phyloP scores from a whole-genome alignment of 257 asterid genomes.

The Solanum virginianum region DNA sequence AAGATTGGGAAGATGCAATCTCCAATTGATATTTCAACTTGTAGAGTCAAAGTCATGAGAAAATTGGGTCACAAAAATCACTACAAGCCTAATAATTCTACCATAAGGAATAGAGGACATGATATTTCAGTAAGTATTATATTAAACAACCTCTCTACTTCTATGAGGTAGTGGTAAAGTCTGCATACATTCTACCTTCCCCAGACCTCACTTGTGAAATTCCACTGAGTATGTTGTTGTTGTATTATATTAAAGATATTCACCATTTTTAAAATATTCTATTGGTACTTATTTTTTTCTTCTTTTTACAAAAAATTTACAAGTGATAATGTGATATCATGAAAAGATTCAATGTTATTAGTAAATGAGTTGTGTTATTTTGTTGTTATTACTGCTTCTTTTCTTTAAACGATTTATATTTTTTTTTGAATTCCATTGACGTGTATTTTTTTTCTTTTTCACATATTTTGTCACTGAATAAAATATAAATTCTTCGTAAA shows the following conservation, averaged over 20 bases:
- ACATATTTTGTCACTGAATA: not conserved
- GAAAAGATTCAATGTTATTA: not conserved
- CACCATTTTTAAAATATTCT: not conserved
- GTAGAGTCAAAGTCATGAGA: slow-evolving; percentile 18
- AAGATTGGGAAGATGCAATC: slow-evolving; percentile 45
- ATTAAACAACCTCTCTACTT: too few relatives aligned
- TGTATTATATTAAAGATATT: not conserved
- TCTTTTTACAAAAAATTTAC: not conserved
- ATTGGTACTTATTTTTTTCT: not conserved
- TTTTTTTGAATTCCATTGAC: not conserved
- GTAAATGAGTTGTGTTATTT: not conserved
- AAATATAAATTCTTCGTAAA: not conserved
- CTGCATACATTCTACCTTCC: too few relatives aligned
- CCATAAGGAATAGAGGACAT: slow-evolving; percentile 50
- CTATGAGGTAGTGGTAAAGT: too few relatives aligned
- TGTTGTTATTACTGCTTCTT: not conserved
- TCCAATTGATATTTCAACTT: slow-evolving; percentile 45
- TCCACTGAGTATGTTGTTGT: too few relatives aligned
- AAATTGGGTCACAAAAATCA: slow-evolving; percentile 3
- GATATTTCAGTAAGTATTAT: slow-evolving; percentile 33
- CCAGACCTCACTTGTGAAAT: too few relatives aligned
- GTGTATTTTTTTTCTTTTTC: not conserved
- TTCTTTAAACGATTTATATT: not conserved
- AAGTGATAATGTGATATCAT: not conserved
- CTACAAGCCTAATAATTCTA: slow-evolving; percentile 34